phyloP scores from a whole-genome alignment of 805 yeast species.

The Barnettozyma californica region DNA sequence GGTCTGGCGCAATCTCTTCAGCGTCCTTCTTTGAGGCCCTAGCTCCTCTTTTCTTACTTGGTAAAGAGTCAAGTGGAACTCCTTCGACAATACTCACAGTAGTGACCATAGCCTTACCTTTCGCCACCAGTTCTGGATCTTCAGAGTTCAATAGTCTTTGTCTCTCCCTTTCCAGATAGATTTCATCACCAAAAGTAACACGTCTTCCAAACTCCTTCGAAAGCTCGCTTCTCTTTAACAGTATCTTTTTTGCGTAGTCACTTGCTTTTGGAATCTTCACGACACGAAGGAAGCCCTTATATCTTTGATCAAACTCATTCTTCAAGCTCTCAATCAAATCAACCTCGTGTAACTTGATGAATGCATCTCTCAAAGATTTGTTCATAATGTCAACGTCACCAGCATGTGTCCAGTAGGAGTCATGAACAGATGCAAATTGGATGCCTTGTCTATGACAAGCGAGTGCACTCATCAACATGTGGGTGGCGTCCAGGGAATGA shows the following conservation, averaged over 20 bases:
- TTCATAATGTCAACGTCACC: slow-evolving; percentile 73
- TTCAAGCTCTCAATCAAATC: slow-evolving; percentile 67
- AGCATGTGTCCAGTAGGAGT: slow-evolving; percentile 98
- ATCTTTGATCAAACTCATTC: slow-evolving; percentile 77
- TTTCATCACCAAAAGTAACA: slow-evolving; percentile 62
- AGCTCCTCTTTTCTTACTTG: slow-evolving; percentile 9
- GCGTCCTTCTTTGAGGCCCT: slow-evolving; percentile 7
- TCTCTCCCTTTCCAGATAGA: slow-evolving; percentile 64
- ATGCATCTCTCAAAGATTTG: slow-evolving; percentile 63
- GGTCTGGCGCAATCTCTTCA: slow-evolving; percentile 17
- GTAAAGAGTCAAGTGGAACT: slow-evolving; percentile 13
- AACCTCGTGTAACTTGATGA: slow-evolving; percentile 69
- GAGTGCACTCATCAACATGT: slow-evolving; percentile 86
- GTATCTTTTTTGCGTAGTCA: slow-evolving; percentile 46
- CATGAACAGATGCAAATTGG: slow-evolving; percentile 92
- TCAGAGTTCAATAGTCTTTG: slow-evolving; percentile 46
- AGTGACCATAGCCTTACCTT: slow-evolving; percentile 57
- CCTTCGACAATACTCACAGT: slow-evolving; percentile 53
- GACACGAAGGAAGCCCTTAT: slow-evolving; percentile 62
- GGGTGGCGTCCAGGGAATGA: slow-evolving; percentile 95
- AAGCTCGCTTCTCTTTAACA: slow-evolving; percentile 42
- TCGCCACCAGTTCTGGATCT: slow-evolving; percentile 41
- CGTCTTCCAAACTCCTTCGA: slow-evolving; percentile 47
- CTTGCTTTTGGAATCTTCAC: slow-evolving; percentile 48
- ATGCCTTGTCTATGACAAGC: slow-evolving; percentile 62